Base-by-base conservation (phyloP, 441 rosid genomes). In the Heliophila coronopifolia region DNA sequence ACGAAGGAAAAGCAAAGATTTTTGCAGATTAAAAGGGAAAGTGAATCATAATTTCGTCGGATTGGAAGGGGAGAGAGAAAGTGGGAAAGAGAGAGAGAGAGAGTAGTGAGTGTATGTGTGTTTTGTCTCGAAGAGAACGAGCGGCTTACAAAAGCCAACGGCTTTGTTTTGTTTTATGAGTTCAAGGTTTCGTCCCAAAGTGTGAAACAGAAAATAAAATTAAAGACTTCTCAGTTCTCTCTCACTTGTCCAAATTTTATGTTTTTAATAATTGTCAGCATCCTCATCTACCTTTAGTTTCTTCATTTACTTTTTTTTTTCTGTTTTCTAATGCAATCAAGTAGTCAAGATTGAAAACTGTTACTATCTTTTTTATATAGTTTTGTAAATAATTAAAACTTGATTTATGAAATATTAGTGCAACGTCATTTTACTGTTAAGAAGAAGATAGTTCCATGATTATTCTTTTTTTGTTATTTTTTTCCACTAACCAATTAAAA, bases 121-220 rank as follows among this genome's bases (percentile, higher is more conserved):
- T 48, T 52, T 61, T 61, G 61, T 64, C 65, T 50, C 54, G 54
- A 58, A n/a, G n/a, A 68, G 65, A 44, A 58, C 63, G 65, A 51
- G 70, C 70, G 59, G 70, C 54, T 47, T 45, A 62, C 46, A 54
- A 51, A 65, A 50, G 65, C 65, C 65, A 65, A 38, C 60, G 65
- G 65, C 63, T 49, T 42, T 33, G 56, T 54, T 28, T 42, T 34
- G 59, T 49, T 49, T 45, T 52, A 40, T 44, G 23, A 26, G 57
- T 56, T 20, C 57, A 52, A 34, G 50, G 51, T 59, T 52, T 52
- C 44, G 31, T 56, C 18, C 41, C 37, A 32, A 54, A 66, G 66
- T 66, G 70, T 58, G 65, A 66, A 52, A 58, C 54, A 14, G 50
- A 54, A 6, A 12, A 34, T 20, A 41, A 9, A 10, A 24, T 42